Evolutionary conservation across 371 early-diverging fungal genomes (phyloP).

Genomic region (Syncephalastrum racemosum): DNA sequence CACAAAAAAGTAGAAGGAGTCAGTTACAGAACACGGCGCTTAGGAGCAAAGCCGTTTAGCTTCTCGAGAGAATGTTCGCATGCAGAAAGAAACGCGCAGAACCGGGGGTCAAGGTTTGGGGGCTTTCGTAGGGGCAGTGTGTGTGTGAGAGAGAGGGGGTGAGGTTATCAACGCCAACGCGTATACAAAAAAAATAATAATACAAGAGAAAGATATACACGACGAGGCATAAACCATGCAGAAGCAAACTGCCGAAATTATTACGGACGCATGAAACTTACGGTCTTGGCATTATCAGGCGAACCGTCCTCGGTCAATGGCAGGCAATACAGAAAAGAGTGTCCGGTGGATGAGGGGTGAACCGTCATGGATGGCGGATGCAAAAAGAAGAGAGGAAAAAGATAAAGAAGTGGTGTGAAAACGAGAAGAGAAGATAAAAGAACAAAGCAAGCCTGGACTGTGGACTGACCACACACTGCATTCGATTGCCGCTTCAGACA

Average conservation of each 20-base stretch:
- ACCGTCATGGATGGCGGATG: slow-evolving; percentile 6
- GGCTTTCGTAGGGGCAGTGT: too few species aligned
- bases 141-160: too few species aligned
- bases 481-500: too few species aligned
- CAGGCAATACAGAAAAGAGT: slow-evolving; percentile 39
- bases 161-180: too few species aligned
- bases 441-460: not conserved
- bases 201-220: too few species aligned
- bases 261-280: slow-evolving; percentile 22
- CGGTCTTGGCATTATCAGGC: slow-evolving; percentile 53
- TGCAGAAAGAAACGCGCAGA: slow-evolving; percentile 15
- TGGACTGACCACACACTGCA: too few species aligned
- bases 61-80: slow-evolving; percentile 24
- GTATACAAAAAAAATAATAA: too few species aligned
- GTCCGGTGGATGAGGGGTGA: slow-evolving; percentile 2
- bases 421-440: slow-evolving; percentile 16
- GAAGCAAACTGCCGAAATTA: too few species aligned
- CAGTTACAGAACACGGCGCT: too few species aligned
- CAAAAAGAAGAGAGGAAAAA: not conserved
- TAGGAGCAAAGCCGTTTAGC: not conserved
- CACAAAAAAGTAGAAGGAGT: not conserved
- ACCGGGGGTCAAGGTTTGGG: not conserved
- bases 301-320: slow-evolving; percentile 60
- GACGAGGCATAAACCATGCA: too few species aligned
- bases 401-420: slow-evolving; percentile 1